These are phyloP conservation scores for Zopfia rhizophila DNA, from an alignment of 2,329 filamentous ascomycete species.

Conservation along the genomic window DNA sequence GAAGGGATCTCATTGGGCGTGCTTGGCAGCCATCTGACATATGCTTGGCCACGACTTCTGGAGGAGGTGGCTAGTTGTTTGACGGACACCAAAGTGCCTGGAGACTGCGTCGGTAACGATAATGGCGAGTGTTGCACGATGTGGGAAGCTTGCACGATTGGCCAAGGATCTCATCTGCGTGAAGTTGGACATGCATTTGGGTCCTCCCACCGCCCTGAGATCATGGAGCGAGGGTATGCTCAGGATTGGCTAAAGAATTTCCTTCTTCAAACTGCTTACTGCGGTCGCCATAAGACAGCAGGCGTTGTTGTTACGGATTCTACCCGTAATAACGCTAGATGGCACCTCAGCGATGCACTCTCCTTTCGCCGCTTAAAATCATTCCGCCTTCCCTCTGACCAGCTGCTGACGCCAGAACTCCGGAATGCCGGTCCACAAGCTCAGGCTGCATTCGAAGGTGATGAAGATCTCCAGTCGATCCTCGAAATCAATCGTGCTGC, in stretches of 20 bases:
- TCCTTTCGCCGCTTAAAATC: conserved; percentile 35
- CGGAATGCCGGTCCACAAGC: conserved; percentile 16
- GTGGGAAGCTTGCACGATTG: conserved; percentile 59
- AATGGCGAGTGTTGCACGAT: conserved; percentile 55
- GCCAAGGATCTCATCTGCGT: conserved; percentile 51
- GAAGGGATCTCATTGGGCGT: conserved; percentile 39
- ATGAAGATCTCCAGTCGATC: conserved; percentile 22
- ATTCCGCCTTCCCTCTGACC: conserved; percentile 42
- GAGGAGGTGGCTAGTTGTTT: conserved; percentile 42
- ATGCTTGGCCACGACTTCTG: conserved; percentile 42
- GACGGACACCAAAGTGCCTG: conserved; percentile 49
- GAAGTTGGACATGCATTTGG: conserved; percentile 53
- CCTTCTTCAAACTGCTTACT: conserved; percentile 40
- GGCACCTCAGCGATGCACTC: conserved; percentile 47
- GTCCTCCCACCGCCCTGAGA: conserved; percentile 40
- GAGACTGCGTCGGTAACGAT: conserved; percentile 41
- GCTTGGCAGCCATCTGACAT: conserved; percentile 40
- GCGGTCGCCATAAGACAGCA: neutral
- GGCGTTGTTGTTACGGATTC: conserved; percentile 21
- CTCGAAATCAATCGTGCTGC: conserved; percentile 32
- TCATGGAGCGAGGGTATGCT: conserved; percentile 54
- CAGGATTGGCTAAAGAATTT: conserved; percentile 58
- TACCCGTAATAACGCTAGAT: conserved; percentile 37
- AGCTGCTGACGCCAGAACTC: conserved; percentile 14
- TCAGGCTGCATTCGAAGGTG: conserved; percentile 29